These are phyloP conservation scores for Evernia prunastri DNA, from an alignment of 495 filamentous ascomycete genomes.

Conservation along the genomic window DNA sequence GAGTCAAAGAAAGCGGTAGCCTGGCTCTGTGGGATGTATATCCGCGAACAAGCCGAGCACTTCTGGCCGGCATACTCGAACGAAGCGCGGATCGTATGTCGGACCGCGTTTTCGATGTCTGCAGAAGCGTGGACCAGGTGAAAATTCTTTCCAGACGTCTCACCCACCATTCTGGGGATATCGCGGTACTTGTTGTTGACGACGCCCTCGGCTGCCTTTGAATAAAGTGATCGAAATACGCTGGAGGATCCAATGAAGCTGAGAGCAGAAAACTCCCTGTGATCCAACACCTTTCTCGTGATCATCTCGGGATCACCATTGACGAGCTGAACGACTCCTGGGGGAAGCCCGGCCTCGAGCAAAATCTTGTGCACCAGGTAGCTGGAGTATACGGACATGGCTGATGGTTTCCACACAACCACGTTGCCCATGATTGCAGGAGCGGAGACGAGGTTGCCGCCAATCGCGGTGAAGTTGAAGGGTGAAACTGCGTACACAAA, in stretches of 20 bases:
- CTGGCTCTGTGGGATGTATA: slow-evolving; percentile 61
- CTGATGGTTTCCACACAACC: slow-evolving; percentile 86
- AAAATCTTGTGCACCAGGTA: slow-evolving; percentile 73
- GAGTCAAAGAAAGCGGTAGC: slow-evolving; percentile 52
- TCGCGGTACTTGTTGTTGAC: slow-evolving; percentile 60
- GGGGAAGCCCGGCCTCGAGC: slow-evolving; percentile 75
- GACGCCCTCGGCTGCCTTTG: slow-evolving; percentile 60
- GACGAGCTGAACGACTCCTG: slow-evolving; percentile 78
- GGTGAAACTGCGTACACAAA: slow-evolving; percentile 85
- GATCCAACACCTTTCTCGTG: slow-evolving; percentile 58
- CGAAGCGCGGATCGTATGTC: slow-evolving; percentile 75
- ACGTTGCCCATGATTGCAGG: slow-evolving; percentile 81
- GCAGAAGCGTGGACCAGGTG: slow-evolving; percentile 71
- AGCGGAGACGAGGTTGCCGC: slow-evolving; percentile 64
- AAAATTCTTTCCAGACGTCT: slow-evolving; percentile 92
- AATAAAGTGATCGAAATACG: slow-evolving; percentile 74
- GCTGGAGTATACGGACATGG: slow-evolving; percentile 66
- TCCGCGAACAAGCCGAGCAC: slow-evolving; percentile 72
- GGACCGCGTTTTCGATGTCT: slow-evolving; percentile 66
- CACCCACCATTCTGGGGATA: slow-evolving; percentile 76
- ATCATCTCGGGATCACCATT: slow-evolving; percentile 70
- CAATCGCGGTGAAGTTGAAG: slow-evolving; percentile 88
- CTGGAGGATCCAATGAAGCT: slow-evolving; percentile 77
- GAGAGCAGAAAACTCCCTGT: slow-evolving; percentile 65
- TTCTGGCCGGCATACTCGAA: slow-evolving; percentile 92